These are phyloP conservation scores for Xylaria longipes DNA, from an alignment of 495 filamentous ascomycete genomes.

Conservation along the genomic window DNA sequence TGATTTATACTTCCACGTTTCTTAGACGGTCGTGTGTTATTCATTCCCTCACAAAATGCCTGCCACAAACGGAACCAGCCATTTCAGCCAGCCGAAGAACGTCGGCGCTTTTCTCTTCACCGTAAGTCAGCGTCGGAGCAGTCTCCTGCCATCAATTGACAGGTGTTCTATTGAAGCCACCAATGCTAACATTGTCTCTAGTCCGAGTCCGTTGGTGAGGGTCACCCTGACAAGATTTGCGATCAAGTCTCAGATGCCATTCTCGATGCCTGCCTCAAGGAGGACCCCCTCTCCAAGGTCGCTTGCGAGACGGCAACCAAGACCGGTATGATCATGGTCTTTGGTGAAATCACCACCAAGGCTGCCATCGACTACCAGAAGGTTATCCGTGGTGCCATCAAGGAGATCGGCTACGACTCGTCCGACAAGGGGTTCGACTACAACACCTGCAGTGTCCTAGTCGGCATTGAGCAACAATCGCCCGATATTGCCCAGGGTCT, in stretches of 20 bases:
- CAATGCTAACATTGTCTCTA: conserved; percentile 29
- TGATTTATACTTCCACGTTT: conserved; percentile 10
- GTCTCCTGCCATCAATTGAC: neutral
- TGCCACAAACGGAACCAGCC: conserved; percentile 58
- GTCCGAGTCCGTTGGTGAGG: conserved; percentile 98
- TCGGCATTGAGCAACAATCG: conserved; percentile 99
- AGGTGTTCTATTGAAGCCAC: conserved; percentile 22
- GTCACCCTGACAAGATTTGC: conserved; percentile 97
- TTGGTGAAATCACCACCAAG: conserved; percentile 99
- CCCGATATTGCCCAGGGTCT: conserved; percentile 99
- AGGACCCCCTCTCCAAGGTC: conserved; percentile 97
- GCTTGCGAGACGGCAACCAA: conserved; percentile 99
- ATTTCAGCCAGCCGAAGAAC: conserved; percentile 55
- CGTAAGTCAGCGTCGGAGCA: conserved; percentile 48
- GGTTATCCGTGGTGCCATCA: conserved; percentile 92
- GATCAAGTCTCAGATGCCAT: conserved; percentile 99
- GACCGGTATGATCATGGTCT: conserved; percentile 99
- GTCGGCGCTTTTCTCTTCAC: conserved; percentile 94
- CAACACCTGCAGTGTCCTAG: conserved; percentile 98
- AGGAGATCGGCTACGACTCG: conserved; percentile 97
- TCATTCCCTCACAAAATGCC: conserved; percentile 65
- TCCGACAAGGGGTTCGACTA: conserved; percentile 99
- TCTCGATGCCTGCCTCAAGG: conserved; percentile 93
- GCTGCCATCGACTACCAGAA: conserved; percentile 95
- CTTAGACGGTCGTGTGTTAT: conserved; percentile 16